phyloP scores from a whole-genome alignment of 2,329 filamentous ascomycete genomes.

The Periconia sp. region DNA sequence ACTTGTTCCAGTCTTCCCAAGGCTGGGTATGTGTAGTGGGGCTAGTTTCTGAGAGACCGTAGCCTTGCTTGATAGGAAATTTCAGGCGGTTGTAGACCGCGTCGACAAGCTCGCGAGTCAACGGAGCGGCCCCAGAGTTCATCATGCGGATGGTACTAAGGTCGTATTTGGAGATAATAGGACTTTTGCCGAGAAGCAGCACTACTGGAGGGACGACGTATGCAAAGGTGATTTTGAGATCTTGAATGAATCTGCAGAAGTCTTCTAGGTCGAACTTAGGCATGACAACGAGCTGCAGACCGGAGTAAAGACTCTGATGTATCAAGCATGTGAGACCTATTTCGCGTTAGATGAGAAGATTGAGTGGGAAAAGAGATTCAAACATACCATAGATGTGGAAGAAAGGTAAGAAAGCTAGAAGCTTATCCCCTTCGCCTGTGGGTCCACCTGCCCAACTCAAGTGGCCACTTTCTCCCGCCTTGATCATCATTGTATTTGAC shows the following conservation, averaged over 20 bases:
- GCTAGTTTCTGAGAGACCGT: constrained; percentile 86
- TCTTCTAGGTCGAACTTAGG: constrained; percentile 80
- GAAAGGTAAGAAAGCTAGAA: constrained; percentile 83
- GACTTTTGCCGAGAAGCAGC: constrained; percentile 79
- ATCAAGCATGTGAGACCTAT: constrained; percentile 74
- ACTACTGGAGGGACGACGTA: constrained; percentile 88
- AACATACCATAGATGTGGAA: constrained; percentile 84
- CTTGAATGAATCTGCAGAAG: constrained; percentile 78
- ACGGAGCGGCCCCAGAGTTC: constrained; percentile 85
- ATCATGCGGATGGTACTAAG: constrained; percentile 79
- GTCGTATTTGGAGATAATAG: constrained; percentile 79
- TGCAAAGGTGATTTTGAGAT: constrained; percentile 74
- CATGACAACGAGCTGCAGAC: constrained; percentile 73
- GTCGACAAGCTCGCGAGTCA: constrained; percentile 80
- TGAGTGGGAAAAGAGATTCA: no score
- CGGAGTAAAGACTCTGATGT: constrained; percentile 70
- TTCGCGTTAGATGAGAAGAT: neutral
- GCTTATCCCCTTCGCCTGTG: constrained; percentile 70
- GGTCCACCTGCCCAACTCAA: constrained; percentile 64
- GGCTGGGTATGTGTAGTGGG: constrained; percentile 77
- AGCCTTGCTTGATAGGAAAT: constrained; percentile 88
- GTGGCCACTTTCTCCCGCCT: constrained; percentile 52
- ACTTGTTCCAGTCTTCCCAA: constrained; percentile 76
- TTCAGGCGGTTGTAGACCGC: constrained; percentile 75
- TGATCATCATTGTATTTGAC: constrained; percentile 64